Conservation (phyloP, 1,284 basidiomycete species). For the Somion occarium region DNA sequence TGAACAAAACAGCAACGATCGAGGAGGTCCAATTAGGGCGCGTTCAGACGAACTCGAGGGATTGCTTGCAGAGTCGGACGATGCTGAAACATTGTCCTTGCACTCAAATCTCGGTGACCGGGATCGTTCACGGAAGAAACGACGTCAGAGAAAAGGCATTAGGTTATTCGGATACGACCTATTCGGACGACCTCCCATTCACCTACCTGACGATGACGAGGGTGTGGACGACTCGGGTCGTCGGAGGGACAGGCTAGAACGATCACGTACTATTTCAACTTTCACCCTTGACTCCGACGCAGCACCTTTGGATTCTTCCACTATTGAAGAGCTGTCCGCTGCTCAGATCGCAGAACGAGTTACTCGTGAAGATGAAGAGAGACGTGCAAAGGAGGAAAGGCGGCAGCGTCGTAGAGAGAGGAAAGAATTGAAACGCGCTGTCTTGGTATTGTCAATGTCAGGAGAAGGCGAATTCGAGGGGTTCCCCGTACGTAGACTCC, state of each 20-base stretch:
- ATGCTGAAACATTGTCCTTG: slow-evolving; percentile 58
- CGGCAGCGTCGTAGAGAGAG: slow-evolving; percentile 38
- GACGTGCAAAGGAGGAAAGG: slow-evolving; percentile 42
- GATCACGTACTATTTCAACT: slow-evolving; percentile 33
- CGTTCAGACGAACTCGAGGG: slow-evolving; percentile 56
- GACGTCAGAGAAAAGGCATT: slow-evolving; percentile 36
- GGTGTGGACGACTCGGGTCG: slow-evolving; percentile 21
- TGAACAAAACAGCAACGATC: slow-evolving; percentile 23
- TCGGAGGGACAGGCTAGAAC: slow-evolving; percentile 12
- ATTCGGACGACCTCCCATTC: slow-evolving; percentile 56
- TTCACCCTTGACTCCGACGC: slow-evolving; percentile 66
- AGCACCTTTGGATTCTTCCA: slow-evolving; percentile 49
- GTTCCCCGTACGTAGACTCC: slow-evolving; percentile 45
- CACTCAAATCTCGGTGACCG: slow-evolving; percentile 55
- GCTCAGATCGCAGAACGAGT: slow-evolving; percentile 31
- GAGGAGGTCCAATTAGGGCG: slow-evolving; percentile 35
- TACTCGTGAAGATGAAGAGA: slow-evolving; percentile 36
- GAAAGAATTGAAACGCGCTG: slow-evolving; percentile 39
- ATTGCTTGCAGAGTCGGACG: slow-evolving; percentile 45
- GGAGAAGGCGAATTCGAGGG: slow-evolving; percentile 46
- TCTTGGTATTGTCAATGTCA: slow-evolving; percentile 36
- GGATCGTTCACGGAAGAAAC: slow-evolving; percentile 27
- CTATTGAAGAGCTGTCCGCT: slow-evolving; percentile 44
- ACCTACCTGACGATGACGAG: slow-evolving; percentile 51
- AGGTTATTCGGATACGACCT: slow-evolving; percentile 60